Conservation (phyloP, 1,139 yeast genomes). For the Blastobotrys apis region DNA sequence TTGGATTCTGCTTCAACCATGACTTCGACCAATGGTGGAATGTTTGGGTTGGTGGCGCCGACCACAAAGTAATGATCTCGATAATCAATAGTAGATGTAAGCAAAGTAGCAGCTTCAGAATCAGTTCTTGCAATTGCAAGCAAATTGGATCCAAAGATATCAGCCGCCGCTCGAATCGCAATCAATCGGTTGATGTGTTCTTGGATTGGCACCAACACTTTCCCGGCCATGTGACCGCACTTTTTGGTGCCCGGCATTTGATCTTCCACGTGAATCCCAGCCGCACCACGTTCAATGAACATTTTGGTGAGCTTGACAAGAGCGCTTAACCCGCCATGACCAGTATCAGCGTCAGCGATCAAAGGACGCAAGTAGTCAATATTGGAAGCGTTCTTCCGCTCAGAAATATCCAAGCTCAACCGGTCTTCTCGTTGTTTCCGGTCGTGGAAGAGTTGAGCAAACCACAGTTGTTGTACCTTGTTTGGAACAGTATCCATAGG, state of each 20-base stretch:
- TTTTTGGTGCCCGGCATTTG: constrained; percentile 99
- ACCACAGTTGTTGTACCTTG: constrained; percentile 95
- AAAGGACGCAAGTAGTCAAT: constrained; percentile 90
- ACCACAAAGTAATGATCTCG: constrained; percentile 90
- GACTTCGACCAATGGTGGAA: constrained; percentile 68
- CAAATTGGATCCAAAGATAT: constrained; percentile 82
- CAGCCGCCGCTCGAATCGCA: constrained; percentile 94
- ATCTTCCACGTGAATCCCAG: constrained; percentile 97
- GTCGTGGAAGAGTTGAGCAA: constrained; percentile 96
- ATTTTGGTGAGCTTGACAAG: constrained; percentile 91
- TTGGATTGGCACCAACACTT: constrained; percentile 94
- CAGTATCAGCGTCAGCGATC: constrained; percentile 97
- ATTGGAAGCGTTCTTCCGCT: constrained; percentile 55
- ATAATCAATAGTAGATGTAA: constrained; percentile 89
- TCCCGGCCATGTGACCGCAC: constrained; percentile 98
- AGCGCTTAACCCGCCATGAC: constrained; percentile 98
- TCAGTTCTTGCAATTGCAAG: constrained; percentile 92
- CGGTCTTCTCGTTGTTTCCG: constrained; percentile 92
- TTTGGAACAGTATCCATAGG: constrained; percentile 99
- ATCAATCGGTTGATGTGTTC: constrained; percentile 93
- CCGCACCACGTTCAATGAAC: constrained; percentile 98
- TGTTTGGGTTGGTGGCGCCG: constrained; percentile 84
- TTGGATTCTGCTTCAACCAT: constrained; percentile 76
- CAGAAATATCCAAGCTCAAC: constrained; percentile 51
- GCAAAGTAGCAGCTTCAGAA: constrained; percentile 93